Conservation (phyloP, 345 rosid species). For the Boechera divaricarpa region DNA sequence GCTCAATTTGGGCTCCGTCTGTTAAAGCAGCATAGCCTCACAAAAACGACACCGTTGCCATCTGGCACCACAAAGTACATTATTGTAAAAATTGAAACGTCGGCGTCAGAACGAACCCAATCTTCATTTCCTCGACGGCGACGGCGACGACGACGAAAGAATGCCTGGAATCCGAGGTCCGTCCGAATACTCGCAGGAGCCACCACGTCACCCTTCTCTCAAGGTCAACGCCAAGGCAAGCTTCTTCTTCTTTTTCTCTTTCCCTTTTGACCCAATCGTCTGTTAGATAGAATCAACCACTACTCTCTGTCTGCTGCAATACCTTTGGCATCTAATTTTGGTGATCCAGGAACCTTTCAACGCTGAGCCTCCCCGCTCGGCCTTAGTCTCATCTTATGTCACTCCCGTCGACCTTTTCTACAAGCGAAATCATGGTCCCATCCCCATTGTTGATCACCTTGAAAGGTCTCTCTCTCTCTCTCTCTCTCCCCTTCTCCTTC, state of each 20-base stretch:
- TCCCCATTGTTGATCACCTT: constrained; percentile 80
- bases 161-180: constrained; percentile 89
- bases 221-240: constrained; percentile 74
- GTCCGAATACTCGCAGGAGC: constrained; percentile 77
- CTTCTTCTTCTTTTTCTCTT: background rate
- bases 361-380: constrained; percentile 89
- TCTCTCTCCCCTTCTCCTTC: background rate
- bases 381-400: constrained; percentile 67
- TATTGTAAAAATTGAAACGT: background rate
- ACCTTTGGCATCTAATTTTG: background rate
- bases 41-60: background rate
- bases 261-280: background rate
- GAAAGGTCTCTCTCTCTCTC: constrained; percentile 52
- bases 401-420: constrained; percentile 90
- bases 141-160: background rate
- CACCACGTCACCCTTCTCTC: constrained; percentile 78
- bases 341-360: constrained; percentile 83
- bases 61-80: too few relatives aligned
- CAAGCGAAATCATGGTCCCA: constrained; percentile 95
- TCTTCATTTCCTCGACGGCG: background rate
- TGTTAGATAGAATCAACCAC: background rate
- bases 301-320: background rate
- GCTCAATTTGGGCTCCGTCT: background rate
- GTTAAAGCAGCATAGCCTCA: background rate
- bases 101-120: background rate